Base-by-base conservation (phyloP, 306 rosid species). In the Medicago ruthenica region DNA sequence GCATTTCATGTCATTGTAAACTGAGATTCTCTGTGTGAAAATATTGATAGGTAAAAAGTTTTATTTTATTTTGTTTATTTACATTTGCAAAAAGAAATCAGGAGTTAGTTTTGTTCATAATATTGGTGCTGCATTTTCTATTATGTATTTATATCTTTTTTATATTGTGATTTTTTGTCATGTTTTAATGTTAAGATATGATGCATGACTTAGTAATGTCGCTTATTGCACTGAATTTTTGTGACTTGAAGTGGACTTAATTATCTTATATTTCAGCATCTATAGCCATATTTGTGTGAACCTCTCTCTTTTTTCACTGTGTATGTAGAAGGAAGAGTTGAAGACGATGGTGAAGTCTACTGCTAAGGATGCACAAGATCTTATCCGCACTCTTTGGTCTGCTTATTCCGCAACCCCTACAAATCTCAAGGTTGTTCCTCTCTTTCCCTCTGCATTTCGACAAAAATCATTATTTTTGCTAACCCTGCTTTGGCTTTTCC, bases 401-500 rank as follows among this genome's bases (percentile, higher is more conserved):
- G 97, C 97, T 21, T 92, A 92, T 82, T 70, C 97, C 0, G 89
- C 97, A 78, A 92, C 96, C 61, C 95, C 97, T 3, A 85, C 84
- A 0, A 82, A 81, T 70, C 92, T 89, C 70, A 91, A 88, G 96
- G 96, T 83, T 36, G 55, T 34, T 51, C 31, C 55, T 80, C 62
- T 22, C n/a, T n/a, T n/a, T n/a, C n/a, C n/a, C n/a, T n/a, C n/a
- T n/a, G n/a, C n/a, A n/a, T n/a, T n/a, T n/a, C n/a, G n/a, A n/a
- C n/a, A n/a, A n/a, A n/a, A n/a, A n/a, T n/a, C n/a, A n/a, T n/a
- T n/a, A n/a, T n/a, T 73, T 68, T 76, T 64, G 31, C 75, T 78
- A 58, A 83, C 81, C 67, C 45, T 16, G 27, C 0, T 77, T 50
- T 18, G 40, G 34, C 21, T 73, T 50, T 70, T 66, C 10, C 20